phyloP scores from a whole-genome alignment of 768 basidiomycete genomes.

The Collybia sordida region DNA sequence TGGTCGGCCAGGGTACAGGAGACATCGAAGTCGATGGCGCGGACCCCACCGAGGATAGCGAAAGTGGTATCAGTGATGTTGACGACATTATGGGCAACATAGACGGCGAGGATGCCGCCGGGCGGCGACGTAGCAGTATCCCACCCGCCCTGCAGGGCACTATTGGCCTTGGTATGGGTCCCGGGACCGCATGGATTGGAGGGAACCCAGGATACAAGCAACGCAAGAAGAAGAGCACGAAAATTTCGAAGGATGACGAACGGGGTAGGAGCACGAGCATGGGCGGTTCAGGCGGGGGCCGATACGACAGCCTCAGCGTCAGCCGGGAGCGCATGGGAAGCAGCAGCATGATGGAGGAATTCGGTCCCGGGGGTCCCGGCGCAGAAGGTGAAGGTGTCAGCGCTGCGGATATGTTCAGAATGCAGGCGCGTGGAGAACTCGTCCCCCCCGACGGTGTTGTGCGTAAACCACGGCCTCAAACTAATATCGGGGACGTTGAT shows the following conservation, averaged over 20 bases:
- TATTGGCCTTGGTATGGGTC: conserved; percentile 44
- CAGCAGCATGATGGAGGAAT: conserved; percentile 29
- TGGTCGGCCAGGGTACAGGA: conserved; percentile 6
- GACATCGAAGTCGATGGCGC: conserved; percentile 16
- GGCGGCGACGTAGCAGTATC: conserved; percentile 5
- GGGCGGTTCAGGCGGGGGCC: conserved; percentile 8
- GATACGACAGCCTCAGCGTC: conserved; percentile 19
- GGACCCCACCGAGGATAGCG: conserved; percentile 23
- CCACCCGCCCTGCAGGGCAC: conserved; percentile 20
- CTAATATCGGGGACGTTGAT: conserved; percentile 27
- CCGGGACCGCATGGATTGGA: conserved; percentile 67
- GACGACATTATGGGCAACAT: conserved; percentile 17
- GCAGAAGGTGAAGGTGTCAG: conserved; percentile 32
- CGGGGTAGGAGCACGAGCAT: conserved; percentile 28
- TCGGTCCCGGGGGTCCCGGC: conserved; percentile 21
- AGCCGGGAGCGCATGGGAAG: conserved; percentile 18
- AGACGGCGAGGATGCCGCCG: conserved; percentile 15
- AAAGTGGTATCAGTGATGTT: conserved; percentile 18
- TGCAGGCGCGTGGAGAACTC: conserved; percentile 60
- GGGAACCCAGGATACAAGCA: conserved; percentile 90
- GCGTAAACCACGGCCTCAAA: conserved; percentile 27
- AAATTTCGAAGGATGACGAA: conserved; percentile 26
- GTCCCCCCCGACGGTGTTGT: conserved; percentile 30
- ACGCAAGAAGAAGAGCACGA: conserved; percentile 71
- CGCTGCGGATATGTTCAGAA: conserved; percentile 67